Evolutionary conservation across 75 land plant genomes (phyloP).

Genomic region (Isoetes taiwanensis): DNA sequence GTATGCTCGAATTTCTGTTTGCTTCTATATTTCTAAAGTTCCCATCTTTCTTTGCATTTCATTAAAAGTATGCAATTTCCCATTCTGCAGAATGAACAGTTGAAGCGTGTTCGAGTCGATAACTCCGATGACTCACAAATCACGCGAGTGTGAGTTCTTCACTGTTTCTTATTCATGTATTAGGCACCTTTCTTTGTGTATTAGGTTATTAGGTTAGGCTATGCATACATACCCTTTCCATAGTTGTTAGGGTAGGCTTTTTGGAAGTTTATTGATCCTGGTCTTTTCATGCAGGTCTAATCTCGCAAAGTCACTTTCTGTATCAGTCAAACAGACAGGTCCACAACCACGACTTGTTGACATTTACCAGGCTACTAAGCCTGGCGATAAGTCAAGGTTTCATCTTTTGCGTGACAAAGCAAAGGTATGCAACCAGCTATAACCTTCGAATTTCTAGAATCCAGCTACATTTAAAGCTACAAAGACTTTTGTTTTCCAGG

Average conservation of each 20-base stretch:
- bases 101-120: slow-evolving; percentile 14
- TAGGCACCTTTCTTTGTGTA: not conserved
- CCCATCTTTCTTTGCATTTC: not conserved
- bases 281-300: not conserved
- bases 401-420: slow-evolving; percentile 6
- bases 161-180: slow-evolving; percentile 8
- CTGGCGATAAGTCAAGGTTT: slow-evolving; percentile 26
- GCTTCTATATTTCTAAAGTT: too few species aligned
- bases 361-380: slow-evolving; percentile 35
- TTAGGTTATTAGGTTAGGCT: not conserved
- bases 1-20: not conserved
- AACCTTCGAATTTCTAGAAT: too few species aligned
- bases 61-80: not conserved
- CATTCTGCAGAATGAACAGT: slow-evolving; percentile 20
- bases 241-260: not conserved
- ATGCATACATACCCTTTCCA: not conserved
- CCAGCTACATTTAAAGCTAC: too few species aligned
- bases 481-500: too few species aligned
- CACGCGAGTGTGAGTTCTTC: not conserved
- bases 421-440: too few species aligned
- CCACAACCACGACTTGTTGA: slow-evolving; percentile 34
- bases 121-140: not conserved
- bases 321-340: not conserved
- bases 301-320: not conserved
- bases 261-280: not conserved